Base-by-base conservation (phyloP, 2,329 filamentous ascomycete species). In the Cryphonectria carpinicola region DNA sequence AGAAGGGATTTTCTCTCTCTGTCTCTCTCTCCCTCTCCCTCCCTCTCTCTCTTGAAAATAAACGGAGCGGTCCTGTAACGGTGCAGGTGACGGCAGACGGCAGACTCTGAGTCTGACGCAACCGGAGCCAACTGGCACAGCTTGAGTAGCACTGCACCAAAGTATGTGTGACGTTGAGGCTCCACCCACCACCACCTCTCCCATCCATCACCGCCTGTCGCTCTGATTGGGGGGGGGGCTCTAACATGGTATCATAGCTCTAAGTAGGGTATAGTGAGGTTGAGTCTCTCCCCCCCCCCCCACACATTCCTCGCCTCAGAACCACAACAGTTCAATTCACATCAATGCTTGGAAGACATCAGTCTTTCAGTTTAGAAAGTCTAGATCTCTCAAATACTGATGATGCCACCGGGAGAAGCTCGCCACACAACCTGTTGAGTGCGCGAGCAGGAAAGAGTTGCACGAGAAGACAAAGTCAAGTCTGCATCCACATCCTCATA, bases 231-330 rank as follows among this genome's bases (percentile, higher is more conserved):
- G 54, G 54, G n/a, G 14, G 25, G 54, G 54, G 46, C 6, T 7
- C 14, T 8, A 58, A 6, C 52, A 56, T 28, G 52, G 25, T 5
- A 13, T 11, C 52, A 54, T 54, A 28, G 3, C 28, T 22, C 25
- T 54, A 54, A 54, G 22, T 56, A 56, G n/a, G 52, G 25, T 56
- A 56, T 6, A 13, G 25, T 22, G 77, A 49, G 46, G 46, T 49
- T 49, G 46, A 49, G 22, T 49, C 46, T n/a, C 19, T 77, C 37
- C 76, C 32, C 32, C 3, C 7, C 28, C 25, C 54, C 54, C 54
- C 54, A 17, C 54, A 17, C 25, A 28, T 32, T 58, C 28, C 46
- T 7, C 17, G 13, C 35, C 25, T 32, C 4, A 17, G 19, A 56
- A 32, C 25, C 52, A 8, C 7, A 17, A 13, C 3, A 14, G 8